A percentile compares a stretch with the other conserved stretches of the same genome.
Evolutionary conservation across 495 filamentous ascomycete species (phyloP).

Genomic region (Neurospora africana): DNA sequence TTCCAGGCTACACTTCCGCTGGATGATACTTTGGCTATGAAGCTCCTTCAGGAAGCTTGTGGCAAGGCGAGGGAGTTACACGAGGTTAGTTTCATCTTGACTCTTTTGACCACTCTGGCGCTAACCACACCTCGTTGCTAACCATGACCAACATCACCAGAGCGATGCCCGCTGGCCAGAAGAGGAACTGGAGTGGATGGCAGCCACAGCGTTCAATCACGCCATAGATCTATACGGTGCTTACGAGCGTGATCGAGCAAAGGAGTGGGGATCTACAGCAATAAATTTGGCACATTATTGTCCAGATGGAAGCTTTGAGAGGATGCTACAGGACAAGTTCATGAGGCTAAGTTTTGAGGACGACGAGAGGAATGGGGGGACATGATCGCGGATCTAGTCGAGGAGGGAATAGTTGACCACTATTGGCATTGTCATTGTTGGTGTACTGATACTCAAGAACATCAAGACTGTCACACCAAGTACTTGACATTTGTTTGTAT

Average conservation of each 20-base stretch:
- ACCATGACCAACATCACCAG: slow-evolving; percentile 10
- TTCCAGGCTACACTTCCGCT: slow-evolving; percentile 51
- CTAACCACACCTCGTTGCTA: neutral
- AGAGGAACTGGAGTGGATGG: slow-evolving; percentile 70
- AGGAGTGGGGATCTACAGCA: slow-evolving; percentile 56
- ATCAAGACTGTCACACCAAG: neutral
- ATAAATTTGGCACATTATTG: slow-evolving; percentile 50
- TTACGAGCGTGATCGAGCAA: slow-evolving; percentile 44
- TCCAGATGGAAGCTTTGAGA: slow-evolving; percentile 40
- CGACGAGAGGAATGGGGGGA: neutral
- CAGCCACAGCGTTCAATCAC: slow-evolving; percentile 62
- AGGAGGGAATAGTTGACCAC: neutral
- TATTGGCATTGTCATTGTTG: neutral
- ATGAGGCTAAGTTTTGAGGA: slow-evolving; percentile 37
- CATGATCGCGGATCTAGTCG: neutral
- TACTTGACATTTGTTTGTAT: neutral
- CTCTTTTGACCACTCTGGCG: neutral
- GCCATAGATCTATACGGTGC: slow-evolving; percentile 60
- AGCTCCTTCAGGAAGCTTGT: slow-evolving; percentile 47
- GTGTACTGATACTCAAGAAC: neutral
- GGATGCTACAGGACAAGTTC: slow-evolving; percentile 44
- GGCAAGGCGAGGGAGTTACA: slow-evolving; percentile 34
- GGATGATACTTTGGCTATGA: slow-evolving; percentile 36
- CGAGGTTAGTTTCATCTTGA: slow-evolving; percentile 20
- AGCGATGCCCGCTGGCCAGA: slow-evolving; percentile 46